These are phyloP conservation scores for Pichia sp. DNA, from an alignment of 1,139 yeast species.

Conservation along the genomic window DNA sequence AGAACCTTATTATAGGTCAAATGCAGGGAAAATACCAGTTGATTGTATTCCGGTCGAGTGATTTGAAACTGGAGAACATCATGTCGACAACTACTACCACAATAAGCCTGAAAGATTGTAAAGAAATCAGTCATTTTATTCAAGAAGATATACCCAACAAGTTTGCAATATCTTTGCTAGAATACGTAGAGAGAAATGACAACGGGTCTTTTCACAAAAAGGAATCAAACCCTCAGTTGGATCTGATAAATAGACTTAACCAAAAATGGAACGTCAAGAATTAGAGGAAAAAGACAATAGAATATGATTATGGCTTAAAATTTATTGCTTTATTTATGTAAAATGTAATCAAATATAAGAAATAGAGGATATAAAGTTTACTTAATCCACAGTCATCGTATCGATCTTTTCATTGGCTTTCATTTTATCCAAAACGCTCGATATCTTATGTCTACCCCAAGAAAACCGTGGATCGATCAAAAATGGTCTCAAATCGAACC, in stretches of 20 bases:
- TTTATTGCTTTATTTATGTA: background rate
- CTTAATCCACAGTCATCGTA: slow-evolving; percentile 41
- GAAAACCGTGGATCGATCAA: slow-evolving; percentile 86
- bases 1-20: slow-evolving; percentile 82
- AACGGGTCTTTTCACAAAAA: slow-evolving; percentile 16
- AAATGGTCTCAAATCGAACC: slow-evolving; percentile 93
- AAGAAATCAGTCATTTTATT: slow-evolving; percentile 75
- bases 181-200: slow-evolving; percentile 46
- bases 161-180: slow-evolving; percentile 52
- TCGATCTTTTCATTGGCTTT: slow-evolving; percentile 36
- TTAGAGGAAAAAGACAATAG: slow-evolving; percentile 17
- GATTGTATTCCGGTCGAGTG: slow-evolving; percentile 51
- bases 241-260: slow-evolving; percentile 39
- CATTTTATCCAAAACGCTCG: slow-evolving; percentile 59
- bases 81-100: slow-evolving; percentile 26
- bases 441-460: slow-evolving; percentile 87
- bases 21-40: slow-evolving; percentile 96
- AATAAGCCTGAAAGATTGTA: slow-evolving; percentile 23
- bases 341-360: background rate
- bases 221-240: slow-evolving; percentile 26
- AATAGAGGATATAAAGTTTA: background rate
- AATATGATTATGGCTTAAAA: background rate
- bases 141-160: slow-evolving; percentile 85
- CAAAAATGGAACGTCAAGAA: slow-evolving; percentile 53
- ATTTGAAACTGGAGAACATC: slow-evolving; percentile 16